Base-by-base conservation (phyloP, 2,329 filamentous ascomycete species). In the Phyllosticta citribraziliensis region DNA sequence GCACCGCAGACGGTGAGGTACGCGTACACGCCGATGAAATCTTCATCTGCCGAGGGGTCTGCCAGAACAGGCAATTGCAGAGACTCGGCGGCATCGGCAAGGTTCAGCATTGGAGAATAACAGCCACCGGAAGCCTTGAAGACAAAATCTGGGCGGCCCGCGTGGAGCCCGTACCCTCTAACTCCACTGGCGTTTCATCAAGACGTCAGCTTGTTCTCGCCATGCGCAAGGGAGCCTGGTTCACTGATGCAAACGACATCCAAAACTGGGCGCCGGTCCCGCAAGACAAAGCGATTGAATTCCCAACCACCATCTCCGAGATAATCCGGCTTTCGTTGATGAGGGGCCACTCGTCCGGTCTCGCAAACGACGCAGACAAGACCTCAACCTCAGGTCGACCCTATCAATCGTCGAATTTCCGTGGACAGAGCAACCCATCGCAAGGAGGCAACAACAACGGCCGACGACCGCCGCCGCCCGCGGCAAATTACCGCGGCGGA, bases 11-110 rank as follows among this genome's bases (percentile, higher is more conserved):
- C 57, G 80, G 83, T 58, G 89, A 95, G 57, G 78, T 96, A 65
- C 91, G 89, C 65, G 84, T 86, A 64, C 86, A 96, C 67, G 92
- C 88, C 54, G 96, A 95, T 75, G 93, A 88, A 73, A 92, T 99
- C 67, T 82, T 97, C 68, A 97, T 99, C 70, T 88, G 88, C 47
- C 79, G 82, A 57, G 83, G 81, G 65, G 87, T 95, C 22, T 47
- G 40, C n/a, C 40, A 47, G n/a, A n/a, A 17, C 17, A 47, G 40
- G 40, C 40, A 47, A n/a, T 77, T 97, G 33, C 83, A 88, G 58
- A 94, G 91, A 73, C 88, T 94, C 11, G 94, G 94, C 52, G 93
- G 93, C 27, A 85, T 96, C 69, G 91, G 91, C 35, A 86, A 84
- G 67, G 93, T 88, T 74, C 82, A 95, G 75, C 84, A 79, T 51